These are phyloP conservation scores for Eucalyptus erythrocorys DNA, from an alignment of 345 rosid genomes.

Conservation along the genomic window DNA sequence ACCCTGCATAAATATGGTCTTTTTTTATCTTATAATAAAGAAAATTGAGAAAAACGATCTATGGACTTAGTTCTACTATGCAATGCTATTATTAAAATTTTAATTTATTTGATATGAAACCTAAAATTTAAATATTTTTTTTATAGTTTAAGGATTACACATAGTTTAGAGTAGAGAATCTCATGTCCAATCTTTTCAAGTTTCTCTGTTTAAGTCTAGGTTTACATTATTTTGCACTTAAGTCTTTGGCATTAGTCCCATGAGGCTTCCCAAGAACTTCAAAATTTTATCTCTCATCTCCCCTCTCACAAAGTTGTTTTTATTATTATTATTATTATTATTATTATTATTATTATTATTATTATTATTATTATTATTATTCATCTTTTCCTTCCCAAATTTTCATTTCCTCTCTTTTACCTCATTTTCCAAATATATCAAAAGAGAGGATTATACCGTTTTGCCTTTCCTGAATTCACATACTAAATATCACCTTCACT, in stretches of 20 bases:
- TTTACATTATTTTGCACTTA: neutral
- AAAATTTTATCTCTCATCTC: neutral
- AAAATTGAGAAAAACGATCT: neutral
- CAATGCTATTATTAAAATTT: neutral
- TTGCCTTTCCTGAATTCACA: neutral
- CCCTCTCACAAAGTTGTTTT: neutral
- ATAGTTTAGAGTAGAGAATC: neutral
- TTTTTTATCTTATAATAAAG: neutral
- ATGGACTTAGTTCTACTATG: neutral
- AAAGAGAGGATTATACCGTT: neutral
- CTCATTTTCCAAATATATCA: neutral
- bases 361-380: neutral
- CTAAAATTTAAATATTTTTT: neutral
- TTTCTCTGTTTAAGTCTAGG: neutral
- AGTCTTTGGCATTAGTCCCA: neutral
- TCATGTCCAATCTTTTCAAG: neutral
- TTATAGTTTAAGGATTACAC: neutral
- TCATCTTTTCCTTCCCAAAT: neutral
- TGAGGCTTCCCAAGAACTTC: neutral
- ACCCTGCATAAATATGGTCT: neutral
- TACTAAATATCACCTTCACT: neutral
- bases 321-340: too few relatives aligned
- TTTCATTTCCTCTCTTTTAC: neutral
- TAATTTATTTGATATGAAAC: neutral
- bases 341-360: too few relatives aligned